Evolutionary conservation across 768 basidiomycete species (phyloP).

Genomic region (Fomitopsis pulvina): DNA sequence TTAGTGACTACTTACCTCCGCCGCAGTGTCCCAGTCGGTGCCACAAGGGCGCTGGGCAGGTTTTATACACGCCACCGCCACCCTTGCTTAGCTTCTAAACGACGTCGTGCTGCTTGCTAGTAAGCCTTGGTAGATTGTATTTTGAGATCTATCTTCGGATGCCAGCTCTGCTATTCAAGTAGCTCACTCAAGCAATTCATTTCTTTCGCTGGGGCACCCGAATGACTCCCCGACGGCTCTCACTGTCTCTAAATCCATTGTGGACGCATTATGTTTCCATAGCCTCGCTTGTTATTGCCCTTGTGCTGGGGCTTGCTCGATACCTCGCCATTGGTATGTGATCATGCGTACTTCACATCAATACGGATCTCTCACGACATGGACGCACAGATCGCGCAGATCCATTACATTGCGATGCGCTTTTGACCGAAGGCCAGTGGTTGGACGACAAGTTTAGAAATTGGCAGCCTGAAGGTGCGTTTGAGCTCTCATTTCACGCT

Average conservation of each 20-base stretch:
- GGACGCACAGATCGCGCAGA: constrained; percentile 55
- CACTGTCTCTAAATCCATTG: constrained; percentile 26
- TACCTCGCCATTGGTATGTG: constrained; percentile 39
- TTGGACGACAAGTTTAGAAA: constrained; percentile 55
- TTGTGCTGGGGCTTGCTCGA: constrained; percentile 38
- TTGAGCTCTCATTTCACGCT: not conserved
- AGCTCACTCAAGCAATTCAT: not conserved
- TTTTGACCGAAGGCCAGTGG: constrained; percentile 74
- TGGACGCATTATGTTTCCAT: constrained; percentile 47
- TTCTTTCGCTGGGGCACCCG: not conserved
- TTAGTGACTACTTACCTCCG: not conserved
- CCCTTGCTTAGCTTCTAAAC: not conserved
- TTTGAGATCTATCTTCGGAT: not conserved
- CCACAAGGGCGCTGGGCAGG: not conserved
- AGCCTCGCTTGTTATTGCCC: constrained; percentile 30
- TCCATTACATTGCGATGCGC: constrained; percentile 62
- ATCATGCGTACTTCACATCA: not conserved
- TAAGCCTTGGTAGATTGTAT: not conserved
- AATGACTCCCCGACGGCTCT: constrained; percentile 21
- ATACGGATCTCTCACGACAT: not conserved
- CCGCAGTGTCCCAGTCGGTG: not conserved
- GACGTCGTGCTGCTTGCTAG: not conserved
- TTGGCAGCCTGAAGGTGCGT: constrained; percentile 86
- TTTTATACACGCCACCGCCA: not conserved
- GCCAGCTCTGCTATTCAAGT: not conserved